phyloP scores from a whole-genome alignment of 1,284 basidiomycete genomes.

The Malassezia yamatoensis region DNA sequence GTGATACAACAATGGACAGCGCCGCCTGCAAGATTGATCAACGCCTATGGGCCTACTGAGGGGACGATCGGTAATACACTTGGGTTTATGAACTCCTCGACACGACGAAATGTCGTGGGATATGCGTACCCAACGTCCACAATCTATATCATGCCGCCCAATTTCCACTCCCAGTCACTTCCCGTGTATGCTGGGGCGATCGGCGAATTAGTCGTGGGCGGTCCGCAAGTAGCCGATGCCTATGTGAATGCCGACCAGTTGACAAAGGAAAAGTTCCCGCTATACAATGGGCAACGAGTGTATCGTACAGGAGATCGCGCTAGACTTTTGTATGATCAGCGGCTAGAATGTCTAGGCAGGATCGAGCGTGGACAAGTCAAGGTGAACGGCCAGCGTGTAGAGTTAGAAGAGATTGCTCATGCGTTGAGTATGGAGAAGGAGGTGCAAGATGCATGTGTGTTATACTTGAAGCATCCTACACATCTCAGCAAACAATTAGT shows the following conservation, averaged over 20 bases:
- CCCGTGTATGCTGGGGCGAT: conserved; percentile 25
- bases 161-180: conserved; percentile 15
- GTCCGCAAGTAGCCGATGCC: conserved; percentile 42
- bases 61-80: conserved; percentile 46
- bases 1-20: conserved; percentile 38
- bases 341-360: conserved; percentile 39
- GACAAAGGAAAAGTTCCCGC: conserved; percentile 32
- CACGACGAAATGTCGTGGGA: conserved; percentile 35
- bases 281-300: conserved; percentile 30
- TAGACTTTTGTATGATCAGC: conserved; percentile 34
- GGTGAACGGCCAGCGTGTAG: conserved; percentile 45
- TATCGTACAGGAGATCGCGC: conserved; percentile 46
- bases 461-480: conserved; percentile 37
- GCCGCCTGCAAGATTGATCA: conserved; percentile 33
- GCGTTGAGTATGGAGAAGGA: conserved; percentile 22
- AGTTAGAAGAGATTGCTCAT: conserved; percentile 40
- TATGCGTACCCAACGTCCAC: conserved; percentile 28
- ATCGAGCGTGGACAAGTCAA: conserved; percentile 42
- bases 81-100: conserved; percentile 25
- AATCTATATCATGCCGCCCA: conserved; percentile 26
- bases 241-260: conserved; percentile 36
- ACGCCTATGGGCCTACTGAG: conserved; percentile 46
- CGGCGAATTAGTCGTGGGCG: conserved; percentile 42
- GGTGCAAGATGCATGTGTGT: conserved; percentile 30
- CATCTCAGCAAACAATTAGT: conserved; percentile 36